Base-by-base conservation (phyloP, 1,284 basidiomycete species). In the Melanopsichium pennsylvanicum region DNA sequence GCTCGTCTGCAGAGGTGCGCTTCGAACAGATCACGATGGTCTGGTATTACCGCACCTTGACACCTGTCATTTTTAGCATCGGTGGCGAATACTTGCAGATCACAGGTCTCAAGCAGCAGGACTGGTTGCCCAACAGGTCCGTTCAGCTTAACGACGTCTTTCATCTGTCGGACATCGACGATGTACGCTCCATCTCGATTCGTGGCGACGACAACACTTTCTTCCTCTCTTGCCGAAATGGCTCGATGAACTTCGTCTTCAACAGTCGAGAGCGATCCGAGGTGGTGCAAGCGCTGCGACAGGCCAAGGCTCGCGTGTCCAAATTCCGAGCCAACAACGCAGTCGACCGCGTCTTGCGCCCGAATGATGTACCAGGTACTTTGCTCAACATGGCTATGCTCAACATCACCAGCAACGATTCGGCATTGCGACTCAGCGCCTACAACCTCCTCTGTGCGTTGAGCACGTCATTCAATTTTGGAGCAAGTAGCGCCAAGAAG, bases 321-420 rank as follows among this genome's bases (percentile, higher is more conserved):
- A 64, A 70, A 40, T 72, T 69, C 67, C 50, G 70, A 4, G 66
- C 62, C 46, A 71, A 57, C 45, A 70, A 60, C 19, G 37, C 70
- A 4, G 49, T 64, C 15, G 74, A 78, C 18, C 69, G 76, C 4
- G 68, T 66, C 12, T 35, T 76, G 29, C 62, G 74, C 27, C 76
- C 76, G 10, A 73, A 69, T 39, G 76, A 76, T 27, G 76, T 78
- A 16, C 76, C 76, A 9, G 76, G 76, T 27, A 76, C 75, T 21
- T 49, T 78, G 57, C 70, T 78, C 48, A 78, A 78, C 57, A 78
- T 78, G 73, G 76, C 76, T 13, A 72, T 78, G 75, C 71, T 76
- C 73, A 78, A 78, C 55, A 72, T 74, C 44, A 76, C 72, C 44
- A 75, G 73, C 52, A 60, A 56, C 26, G 70, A 76, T 34, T 56